Conservation (phyloP, 352 stramenopile genomes). For the Phytophthora pini region DNA sequence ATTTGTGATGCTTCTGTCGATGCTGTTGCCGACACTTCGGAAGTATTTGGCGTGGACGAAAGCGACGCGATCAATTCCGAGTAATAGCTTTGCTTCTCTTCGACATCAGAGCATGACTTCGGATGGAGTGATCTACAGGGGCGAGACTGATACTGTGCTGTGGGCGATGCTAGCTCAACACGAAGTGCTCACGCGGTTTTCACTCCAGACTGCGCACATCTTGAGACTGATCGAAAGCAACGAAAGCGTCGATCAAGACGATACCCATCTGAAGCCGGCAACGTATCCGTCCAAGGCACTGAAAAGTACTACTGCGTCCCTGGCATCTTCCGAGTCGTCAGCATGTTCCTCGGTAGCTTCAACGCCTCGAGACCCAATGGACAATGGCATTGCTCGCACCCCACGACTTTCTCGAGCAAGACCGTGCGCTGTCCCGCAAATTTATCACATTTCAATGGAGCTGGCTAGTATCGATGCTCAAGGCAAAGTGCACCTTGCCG, state of each 20-base stretch:
- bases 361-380: constrained; percentile 20
- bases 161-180: constrained; percentile 59
- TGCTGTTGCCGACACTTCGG: constrained; percentile 58
- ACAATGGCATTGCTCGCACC: neutral
- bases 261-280: neutral
- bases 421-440: constrained; percentile 39
- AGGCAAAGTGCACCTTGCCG: constrained; percentile 57
- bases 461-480: constrained; percentile 54
- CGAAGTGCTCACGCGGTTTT: constrained; percentile 46
- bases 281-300: constrained; percentile 4
- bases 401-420: constrained; percentile 8
- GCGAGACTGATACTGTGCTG: constrained; percentile 28
- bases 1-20: constrained; percentile 75
- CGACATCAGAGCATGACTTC: constrained; percentile 20
- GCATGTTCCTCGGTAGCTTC: constrained; percentile 20
- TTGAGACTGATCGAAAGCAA: constrained; percentile 55
- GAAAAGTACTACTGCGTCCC: constrained; percentile 9
- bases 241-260: constrained; percentile 44
- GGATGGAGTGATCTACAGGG: constrained; percentile 13
- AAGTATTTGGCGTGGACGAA: constrained; percentile 64
- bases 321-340: constrained; percentile 33
- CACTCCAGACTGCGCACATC: constrained; percentile 35
- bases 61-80: constrained; percentile 49
- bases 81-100: constrained; percentile 8
- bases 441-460: constrained; percentile 63